Conservation (phyloP, 1,284 basidiomycete species). For the Meira nashicola region DNA sequence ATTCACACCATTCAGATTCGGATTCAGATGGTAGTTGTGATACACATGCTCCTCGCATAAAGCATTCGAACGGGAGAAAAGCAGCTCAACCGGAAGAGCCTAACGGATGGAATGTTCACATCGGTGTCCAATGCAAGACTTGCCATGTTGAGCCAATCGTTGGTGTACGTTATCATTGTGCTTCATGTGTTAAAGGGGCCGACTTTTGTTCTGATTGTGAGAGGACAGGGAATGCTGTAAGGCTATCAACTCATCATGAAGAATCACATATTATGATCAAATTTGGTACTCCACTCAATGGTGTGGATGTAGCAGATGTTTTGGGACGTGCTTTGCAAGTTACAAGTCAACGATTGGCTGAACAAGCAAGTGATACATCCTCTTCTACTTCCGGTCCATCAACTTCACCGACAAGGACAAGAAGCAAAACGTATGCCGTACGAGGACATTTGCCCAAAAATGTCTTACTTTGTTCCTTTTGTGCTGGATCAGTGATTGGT, state of each 20-base stretch:
- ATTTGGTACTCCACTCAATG: neutral
- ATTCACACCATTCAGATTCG: neutral
- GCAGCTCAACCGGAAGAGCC: neutral
- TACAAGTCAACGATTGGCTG: neutral
- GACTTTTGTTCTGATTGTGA: constrained; percentile 16
- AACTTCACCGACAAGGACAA: neutral
- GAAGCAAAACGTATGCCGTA: neutral
- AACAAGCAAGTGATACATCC: neutral
- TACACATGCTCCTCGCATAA: neutral
- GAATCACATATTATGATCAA: constrained; percentile 13
- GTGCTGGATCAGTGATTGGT: constrained; percentile 4
- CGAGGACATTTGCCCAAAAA: neutral
- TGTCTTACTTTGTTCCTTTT: neutral
- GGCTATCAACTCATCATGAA: neutral
- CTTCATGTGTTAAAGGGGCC: constrained; percentile 7
- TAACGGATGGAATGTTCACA: constrained; percentile 2
- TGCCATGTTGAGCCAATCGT: constrained; percentile 12
- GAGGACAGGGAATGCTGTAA: neutral
- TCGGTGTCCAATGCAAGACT: constrained; percentile 4
- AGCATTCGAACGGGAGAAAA: neutral
- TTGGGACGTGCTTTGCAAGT: neutral
- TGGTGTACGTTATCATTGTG: constrained; percentile 14
- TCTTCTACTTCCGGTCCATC: neutral
- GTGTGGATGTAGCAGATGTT: neutral
- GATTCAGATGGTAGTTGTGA: constrained; percentile 1